Conservation (phyloP, 169 alveolate species). For the Plasmodium fragile region DNA sequence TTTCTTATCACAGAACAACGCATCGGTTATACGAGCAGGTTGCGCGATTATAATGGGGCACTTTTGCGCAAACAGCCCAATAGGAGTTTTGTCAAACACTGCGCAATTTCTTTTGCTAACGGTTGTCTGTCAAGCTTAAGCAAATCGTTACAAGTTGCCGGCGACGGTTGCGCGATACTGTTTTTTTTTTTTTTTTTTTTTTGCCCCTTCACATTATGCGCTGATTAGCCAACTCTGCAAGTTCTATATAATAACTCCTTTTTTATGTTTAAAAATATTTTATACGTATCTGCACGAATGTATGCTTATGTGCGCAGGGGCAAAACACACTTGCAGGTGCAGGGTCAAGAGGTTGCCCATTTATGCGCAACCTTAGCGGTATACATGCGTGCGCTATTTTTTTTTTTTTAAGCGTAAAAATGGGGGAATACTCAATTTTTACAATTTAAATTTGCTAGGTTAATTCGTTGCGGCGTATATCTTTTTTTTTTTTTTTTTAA, state of each 20-base stretch:
- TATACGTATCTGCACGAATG: background rate
- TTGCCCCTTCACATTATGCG: background rate
- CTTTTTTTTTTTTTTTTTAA: background rate
- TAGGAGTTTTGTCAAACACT: background rate
- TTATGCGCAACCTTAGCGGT: background rate
- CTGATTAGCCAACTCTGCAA: background rate
- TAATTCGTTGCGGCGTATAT: background rate
- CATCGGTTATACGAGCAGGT: background rate
- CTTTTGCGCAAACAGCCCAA: background rate
- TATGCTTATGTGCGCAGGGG: background rate
- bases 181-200: background rate
- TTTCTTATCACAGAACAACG: background rate
- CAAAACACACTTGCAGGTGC: background rate
- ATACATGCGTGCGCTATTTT: background rate
- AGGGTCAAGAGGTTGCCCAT: background rate
- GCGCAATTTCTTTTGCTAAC: background rate
- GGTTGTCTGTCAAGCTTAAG: background rate
- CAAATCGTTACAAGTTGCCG: slow-evolving; percentile 1
- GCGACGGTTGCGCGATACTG: background rate
- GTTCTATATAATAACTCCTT: background rate
- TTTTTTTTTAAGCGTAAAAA: background rate
- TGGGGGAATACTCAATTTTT: background rate
- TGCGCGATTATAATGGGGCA: background rate
- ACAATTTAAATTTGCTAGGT: background rate
- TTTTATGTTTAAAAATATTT: background rate